Evolutionary conservation across 1,284 basidiomycete species (phyloP).

Genomic region (Ustilago tritici): DNA sequence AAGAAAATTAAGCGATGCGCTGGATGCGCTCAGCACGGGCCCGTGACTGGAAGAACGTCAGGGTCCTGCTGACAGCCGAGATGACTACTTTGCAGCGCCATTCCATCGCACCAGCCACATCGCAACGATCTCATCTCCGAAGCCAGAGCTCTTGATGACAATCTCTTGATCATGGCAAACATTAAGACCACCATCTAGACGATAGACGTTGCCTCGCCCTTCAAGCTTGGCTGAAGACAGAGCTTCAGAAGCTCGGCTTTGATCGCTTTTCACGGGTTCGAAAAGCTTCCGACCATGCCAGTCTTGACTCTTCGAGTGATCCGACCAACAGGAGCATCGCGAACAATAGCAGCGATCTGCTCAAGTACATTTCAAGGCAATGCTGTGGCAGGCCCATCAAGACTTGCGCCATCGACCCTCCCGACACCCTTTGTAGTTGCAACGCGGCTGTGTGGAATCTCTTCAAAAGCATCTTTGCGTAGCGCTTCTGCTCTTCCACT

Average conservation of each 20-base stretch:
- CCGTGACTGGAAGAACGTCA: not conserved
- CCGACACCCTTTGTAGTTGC: not conserved
- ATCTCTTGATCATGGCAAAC: not conserved
- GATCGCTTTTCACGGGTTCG: not conserved
- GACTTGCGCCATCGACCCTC: not conserved
- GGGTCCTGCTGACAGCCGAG: constrained; percentile 6
- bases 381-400: constrained; percentile 3
- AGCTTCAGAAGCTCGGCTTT: not conserved
- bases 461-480: not conserved
- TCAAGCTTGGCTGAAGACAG: not conserved
- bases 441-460: not conserved
- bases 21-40: not conserved
- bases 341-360: not conserved
- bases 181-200: constrained; percentile 2
- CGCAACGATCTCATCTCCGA: not conserved
- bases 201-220: not conserved
- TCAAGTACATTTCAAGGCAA: not conserved
- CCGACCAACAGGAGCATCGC: constrained; percentile 10
- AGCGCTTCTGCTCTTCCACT: not conserved
- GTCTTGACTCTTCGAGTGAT: constrained; percentile 16
- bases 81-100: constrained; percentile 6
- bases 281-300: constrained; percentile 3
- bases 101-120: not conserved
- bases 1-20: not conserved
- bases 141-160: not conserved